Evolutionary conservation across 2,329 filamentous ascomycete species (phyloP).

Genomic region (Ustulina deusta): DNA sequence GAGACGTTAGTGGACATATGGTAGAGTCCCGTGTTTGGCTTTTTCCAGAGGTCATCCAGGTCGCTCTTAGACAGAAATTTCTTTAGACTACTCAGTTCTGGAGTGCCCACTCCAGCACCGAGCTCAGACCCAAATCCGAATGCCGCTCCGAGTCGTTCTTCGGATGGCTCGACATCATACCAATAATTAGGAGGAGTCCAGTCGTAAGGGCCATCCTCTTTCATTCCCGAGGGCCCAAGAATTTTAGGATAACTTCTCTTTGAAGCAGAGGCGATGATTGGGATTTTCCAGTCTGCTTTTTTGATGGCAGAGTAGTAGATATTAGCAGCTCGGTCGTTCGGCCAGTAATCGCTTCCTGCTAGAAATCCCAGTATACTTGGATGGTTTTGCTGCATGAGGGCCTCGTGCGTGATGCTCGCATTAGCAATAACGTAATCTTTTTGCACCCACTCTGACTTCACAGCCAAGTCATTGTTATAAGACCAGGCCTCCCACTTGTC

Average conservation of each 20-base stretch:
- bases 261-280: slow-evolving; percentile 68
- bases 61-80: slow-evolving; percentile 65
- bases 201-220: slow-evolving; percentile 75
- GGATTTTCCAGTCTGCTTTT: slow-evolving; percentile 65
- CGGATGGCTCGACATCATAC: slow-evolving; percentile 60
- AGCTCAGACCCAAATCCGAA: slow-evolving; percentile 74
- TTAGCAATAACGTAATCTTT: slow-evolving; percentile 67
- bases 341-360: slow-evolving; percentile 73
- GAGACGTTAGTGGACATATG: slow-evolving; percentile 71
- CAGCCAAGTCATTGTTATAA: slow-evolving; percentile 66
- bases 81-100: slow-evolving; percentile 65
- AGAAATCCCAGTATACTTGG: slow-evolving; percentile 70
- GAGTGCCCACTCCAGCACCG: slow-evolving; percentile 71
- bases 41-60: slow-evolving; percentile 67
- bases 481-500: slow-evolving; percentile 75
- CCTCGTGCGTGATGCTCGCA: slow-evolving; percentile 69
- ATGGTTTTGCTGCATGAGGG: slow-evolving; percentile 69
- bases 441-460: slow-evolving; percentile 61
- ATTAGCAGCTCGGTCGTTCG: slow-evolving; percentile 65
- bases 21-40: slow-evolving; percentile 64
- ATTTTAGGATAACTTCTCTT: slow-evolving; percentile 64
- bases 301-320: slow-evolving; percentile 65
- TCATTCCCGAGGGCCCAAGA: slow-evolving; percentile 70
- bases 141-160: slow-evolving; percentile 63
- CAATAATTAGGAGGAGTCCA: slow-evolving; percentile 75